Percentiles rank a stretch among this genome's conserved stretches.
These are phyloP conservation scores for Carex scoparia DNA, from an alignment of 176 grass and related monocot species.

Conservation along the genomic window DNA sequence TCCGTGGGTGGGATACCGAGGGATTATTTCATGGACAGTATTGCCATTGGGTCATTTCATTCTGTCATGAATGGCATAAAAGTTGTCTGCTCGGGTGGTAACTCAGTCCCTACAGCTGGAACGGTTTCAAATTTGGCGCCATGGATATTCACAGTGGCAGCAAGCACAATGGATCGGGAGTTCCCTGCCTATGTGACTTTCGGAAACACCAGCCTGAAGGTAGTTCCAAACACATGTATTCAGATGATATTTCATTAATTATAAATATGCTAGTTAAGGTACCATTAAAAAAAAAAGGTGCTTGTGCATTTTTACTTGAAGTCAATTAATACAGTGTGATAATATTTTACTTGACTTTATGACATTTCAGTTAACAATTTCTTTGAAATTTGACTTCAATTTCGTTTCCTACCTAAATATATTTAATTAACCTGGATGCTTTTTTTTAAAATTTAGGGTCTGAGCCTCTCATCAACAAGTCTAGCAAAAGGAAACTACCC, in stretches of 20 bases:
- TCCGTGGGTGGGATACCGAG: constrained; percentile 42
- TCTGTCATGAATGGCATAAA: constrained; percentile 44
- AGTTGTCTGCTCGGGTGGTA: constrained; percentile 62
- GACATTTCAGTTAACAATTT: too few relatives aligned
- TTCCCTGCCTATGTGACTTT: constrained; percentile 41
- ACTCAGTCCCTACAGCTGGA: constrained; percentile 34
- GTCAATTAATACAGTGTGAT: neutral
- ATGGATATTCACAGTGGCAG: constrained; percentile 70
- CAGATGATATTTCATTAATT: neutral
- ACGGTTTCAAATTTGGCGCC: constrained; percentile 48
- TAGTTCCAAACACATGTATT: neutral
- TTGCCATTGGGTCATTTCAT: constrained; percentile 65
- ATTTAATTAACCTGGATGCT: neutral
- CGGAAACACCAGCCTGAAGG: constrained; percentile 30
- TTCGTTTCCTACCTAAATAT: neutral
- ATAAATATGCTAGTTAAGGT: neutral
- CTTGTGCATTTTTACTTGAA: too few relatives aligned
- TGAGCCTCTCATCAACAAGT: constrained; percentile 52
- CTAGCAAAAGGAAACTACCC: constrained; percentile 32
- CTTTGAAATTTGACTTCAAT: neutral
- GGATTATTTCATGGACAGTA: constrained; percentile 31
- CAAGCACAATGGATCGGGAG: constrained; percentile 52
- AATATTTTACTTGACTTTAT: too few relatives aligned
- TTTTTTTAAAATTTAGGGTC: constrained; percentile 22
- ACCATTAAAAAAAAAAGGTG: too few relatives aligned